Evolutionary conservation across 257 asterid genomes (phyloP), one percentile per base, ranked within the genome.

Genomic region (Osmanthus fragrans): DNA sequence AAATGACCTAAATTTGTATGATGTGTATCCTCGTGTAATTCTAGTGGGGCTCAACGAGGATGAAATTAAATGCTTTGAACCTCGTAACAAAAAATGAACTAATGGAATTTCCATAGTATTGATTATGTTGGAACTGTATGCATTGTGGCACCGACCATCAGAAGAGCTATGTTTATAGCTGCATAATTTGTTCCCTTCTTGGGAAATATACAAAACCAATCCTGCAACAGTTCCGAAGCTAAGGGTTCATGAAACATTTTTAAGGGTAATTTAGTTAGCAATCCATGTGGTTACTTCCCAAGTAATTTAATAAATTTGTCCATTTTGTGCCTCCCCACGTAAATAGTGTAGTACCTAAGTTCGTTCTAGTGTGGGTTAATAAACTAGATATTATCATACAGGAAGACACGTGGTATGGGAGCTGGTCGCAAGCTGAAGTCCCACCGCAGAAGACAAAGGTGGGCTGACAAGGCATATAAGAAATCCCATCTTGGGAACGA

Each of bases 361-460:
- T 51, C 2, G 5, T 15, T 60, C 16, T 25, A 2, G 16, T 60
- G 18, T 60, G 68, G 64, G 29, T 54, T 60, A 23, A 60, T 60
- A 25, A 12, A 8, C 68, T 60, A 23, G 68, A 60, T 23, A 77
- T 36, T 7, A 4, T 74, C 23, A 33, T 77, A 25, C 70, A 88
- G 92, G 80, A 88, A 88, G 80, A 88, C 92, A 72, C 87, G 86
- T 72, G 92, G 92, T 73, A 88, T 88, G 90, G 92, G 92, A 88
- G 90, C 92, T 81, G 92, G 88, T 60, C 92, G 92, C 84, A 88
- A 88, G 82, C 90, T 88, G 78, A 88, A 86, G 87, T 76, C 90
- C 54, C 92, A 86, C 75, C 92, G 90, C 37, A 88, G 81, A 34
- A 78, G 77, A 69, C 92, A 88, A 74, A 73, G 92, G 82, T 88